Base-by-base conservation (phyloP, 306 rosid species). In the Sophora flavescens region DNA sequence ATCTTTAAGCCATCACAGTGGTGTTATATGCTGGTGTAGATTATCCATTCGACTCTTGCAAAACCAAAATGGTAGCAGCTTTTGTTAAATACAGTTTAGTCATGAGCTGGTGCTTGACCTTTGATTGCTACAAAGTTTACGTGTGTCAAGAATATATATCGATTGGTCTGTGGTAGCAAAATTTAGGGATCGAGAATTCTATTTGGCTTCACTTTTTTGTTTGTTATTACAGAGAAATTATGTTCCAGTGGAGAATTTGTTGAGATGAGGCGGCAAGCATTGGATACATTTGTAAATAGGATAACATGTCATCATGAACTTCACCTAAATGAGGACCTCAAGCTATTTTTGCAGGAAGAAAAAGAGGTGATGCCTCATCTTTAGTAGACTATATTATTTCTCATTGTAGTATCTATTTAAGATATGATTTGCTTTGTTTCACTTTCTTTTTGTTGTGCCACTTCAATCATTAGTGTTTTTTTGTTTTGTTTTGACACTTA, bases 171-270 rank as follows among this genome's bases (percentile, higher is more conserved):
- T n/a, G n/a, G n/a, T n/a, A n/a, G n/a, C n/a, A n/a, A n/a, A n/a
- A n/a, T n/a, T n/a, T n/a, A n/a, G n/a, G n/a, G n/a, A n/a, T n/a
- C n/a, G n/a, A 54, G 30, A 65, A 69, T 70, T 69, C 77, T 15
- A 36, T 52, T 35, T 54, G 62, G 63, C 71, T 72, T 88, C 74
- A 83, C 44, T 74, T 80, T 70, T 59, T 77, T n/a, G 80, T 77
- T 78, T 72, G 52, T 58, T 79, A 36, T 71, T 87, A 79, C 91
- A 96, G 99, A 96, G 86, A 96, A 96, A 73, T 96, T 96, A 44
- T 97, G 99, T 74, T 96, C 92, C 80, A 96, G 97, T 88, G 90
- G 97, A 70, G 99, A 96, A 71, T 96, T 96, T 73, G 92, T 96
- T 70, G 99, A 96, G 85, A 89, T 92, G 99, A 92, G 99, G 87